These are phyloP conservation scores for Crithidia bombi DNA, from an alignment of 208 protist species.

Conservation along the genomic window DNA sequence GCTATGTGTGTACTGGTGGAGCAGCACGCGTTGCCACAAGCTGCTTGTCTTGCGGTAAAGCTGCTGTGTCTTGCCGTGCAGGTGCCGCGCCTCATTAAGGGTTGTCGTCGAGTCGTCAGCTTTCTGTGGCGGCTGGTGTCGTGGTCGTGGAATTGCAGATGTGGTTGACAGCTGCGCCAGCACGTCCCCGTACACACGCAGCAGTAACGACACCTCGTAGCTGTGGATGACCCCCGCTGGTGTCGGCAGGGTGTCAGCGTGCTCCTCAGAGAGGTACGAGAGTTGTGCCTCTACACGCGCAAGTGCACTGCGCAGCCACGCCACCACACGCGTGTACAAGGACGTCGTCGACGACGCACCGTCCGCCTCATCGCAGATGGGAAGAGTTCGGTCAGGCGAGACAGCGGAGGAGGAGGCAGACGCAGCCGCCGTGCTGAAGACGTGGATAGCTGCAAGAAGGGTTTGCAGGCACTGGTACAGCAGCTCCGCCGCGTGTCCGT, in stretches of 20 bases:
- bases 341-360: background rate
- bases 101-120: background rate
- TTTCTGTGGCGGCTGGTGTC: background rate
- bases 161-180: constrained; percentile 10
- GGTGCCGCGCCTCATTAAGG: background rate
- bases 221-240: constrained; percentile 23
- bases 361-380: background rate
- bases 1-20: background rate
- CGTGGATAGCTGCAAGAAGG: constrained; percentile 17
- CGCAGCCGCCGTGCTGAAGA: background rate
- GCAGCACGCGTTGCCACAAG: constrained; percentile 28
- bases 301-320: constrained; percentile 14
- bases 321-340: constrained; percentile 17
- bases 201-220: constrained; percentile 28
- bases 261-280: background rate
- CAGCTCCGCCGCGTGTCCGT: constrained; percentile 28
- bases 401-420: background rate
- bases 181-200: constrained; percentile 25
- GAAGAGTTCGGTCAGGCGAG: background rate
- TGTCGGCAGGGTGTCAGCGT: background rate
- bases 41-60: constrained; percentile 9
- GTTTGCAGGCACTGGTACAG: constrained; percentile 25
- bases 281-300: constrained; percentile 4
- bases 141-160: background rate
- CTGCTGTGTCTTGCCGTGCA: constrained; percentile 1